Percentiles rank a stretch among this genome's conserved stretches.
phyloP scores from a whole-genome alignment of 208 protist species.

The Leishmania turanica region DNA sequence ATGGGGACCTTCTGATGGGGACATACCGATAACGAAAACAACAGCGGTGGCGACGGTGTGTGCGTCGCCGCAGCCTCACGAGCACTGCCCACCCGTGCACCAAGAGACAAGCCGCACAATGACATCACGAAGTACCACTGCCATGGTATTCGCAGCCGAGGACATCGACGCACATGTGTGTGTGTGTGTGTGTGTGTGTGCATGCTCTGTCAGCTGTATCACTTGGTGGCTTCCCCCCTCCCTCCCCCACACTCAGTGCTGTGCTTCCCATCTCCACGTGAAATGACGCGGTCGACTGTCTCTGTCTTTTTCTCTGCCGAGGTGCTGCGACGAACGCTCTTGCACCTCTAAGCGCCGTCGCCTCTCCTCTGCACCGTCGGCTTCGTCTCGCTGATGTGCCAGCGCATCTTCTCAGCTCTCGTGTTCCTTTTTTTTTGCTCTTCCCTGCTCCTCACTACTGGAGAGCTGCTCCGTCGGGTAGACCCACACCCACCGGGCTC shows the following conservation, averaged over 20 bases:
- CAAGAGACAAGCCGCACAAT: background rate
- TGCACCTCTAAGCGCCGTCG: background rate
- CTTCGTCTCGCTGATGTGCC: background rate
- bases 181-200: background rate
- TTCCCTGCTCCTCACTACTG: background rate
- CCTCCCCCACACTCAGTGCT: too few species aligned
- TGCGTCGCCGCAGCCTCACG: background rate
- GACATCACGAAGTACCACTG: background rate
- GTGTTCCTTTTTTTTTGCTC: background rate
- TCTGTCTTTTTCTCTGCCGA: background rate
- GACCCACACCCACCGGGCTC: background rate
- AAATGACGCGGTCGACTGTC: background rate
- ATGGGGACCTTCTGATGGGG: background rate
- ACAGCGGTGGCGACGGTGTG: background rate
- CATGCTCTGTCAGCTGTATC: background rate
- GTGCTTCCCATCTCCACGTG: background rate
- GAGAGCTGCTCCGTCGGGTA: background rate
- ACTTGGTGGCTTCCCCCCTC: background rate
- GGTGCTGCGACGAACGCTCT: background rate
- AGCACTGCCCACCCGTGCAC: background rate
- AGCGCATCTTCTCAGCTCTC: conserved; percentile 2
- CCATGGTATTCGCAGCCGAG: background rate
- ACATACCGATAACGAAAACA: background rate
- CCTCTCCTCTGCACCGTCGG: background rate
- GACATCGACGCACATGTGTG: background rate